Evolutionary conservation across 1,284 basidiomycete species (phyloP).

Genomic region (Heterobasidion occidentale): DNA sequence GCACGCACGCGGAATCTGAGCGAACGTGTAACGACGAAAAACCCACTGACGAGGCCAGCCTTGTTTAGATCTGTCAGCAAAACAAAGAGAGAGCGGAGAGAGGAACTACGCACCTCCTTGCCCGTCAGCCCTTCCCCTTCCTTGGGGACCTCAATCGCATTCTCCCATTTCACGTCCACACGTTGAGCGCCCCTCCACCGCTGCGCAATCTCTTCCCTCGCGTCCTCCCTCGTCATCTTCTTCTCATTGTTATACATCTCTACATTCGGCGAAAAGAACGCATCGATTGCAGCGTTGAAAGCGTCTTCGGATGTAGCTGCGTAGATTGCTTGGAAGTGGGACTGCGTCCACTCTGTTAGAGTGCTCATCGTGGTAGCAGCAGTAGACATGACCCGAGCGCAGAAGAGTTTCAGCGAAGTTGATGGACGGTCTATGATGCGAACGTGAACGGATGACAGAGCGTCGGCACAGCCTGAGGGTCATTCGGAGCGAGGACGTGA

Average conservation of each 20-base stretch:
- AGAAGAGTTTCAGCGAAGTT: too few species aligned
- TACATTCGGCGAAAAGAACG: not conserved
- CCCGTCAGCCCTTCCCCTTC: not conserved
- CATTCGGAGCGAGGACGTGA: too few species aligned
- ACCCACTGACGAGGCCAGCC: not conserved
- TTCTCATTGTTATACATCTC: not conserved
- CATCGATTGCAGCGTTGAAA: not conserved
- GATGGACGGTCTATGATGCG: too few species aligned
- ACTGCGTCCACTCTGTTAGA: conserved; percentile 1
- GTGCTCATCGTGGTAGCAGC: not conserved
- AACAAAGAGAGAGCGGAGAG: not conserved
- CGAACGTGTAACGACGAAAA: conserved; percentile 1
- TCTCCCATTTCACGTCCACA: not conserved
- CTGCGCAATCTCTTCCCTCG: not conserved
- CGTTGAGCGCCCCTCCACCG: not conserved
- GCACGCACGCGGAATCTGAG: conserved; percentile 2
- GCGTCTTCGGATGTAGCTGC: not conserved
- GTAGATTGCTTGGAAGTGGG: not conserved
- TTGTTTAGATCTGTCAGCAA: not conserved
- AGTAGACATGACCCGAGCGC: too few species aligned
- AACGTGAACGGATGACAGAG: too few species aligned
- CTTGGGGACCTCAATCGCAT: not conserved
- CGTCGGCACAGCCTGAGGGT: too few species aligned
- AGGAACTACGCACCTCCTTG: not conserved
- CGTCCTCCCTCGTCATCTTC: not conserved